Base-by-base conservation (phyloP, 208 protist species). In the Phytomonas sp. region DNA sequence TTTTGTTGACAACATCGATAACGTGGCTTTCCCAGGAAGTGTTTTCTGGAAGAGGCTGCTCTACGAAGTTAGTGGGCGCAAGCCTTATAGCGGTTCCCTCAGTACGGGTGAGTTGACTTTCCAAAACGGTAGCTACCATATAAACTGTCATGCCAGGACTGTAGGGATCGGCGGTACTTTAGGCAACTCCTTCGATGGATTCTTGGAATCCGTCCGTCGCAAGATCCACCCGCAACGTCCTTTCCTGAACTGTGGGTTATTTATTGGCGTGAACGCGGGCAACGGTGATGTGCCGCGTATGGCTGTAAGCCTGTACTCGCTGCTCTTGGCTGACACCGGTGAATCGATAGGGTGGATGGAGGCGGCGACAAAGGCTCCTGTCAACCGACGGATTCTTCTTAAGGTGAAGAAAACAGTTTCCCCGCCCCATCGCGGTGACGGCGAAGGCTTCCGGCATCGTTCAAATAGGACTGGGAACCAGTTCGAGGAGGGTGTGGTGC, bases 271-370 rank as follows among this genome's bases (percentile, higher is more conserved):
- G 15, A 53, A 72, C 37, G 40, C 66, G 2, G 74, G 76, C 32
- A 77, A 70, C 36, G 74, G 69, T 8, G 46, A 72, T 6, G 73
- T 89, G 53, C 87, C 88, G 0, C 84, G 60, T 60, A 85, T 94
- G 69, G 77, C 80, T 46, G 87, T 94, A 26, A 84, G 76, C 60
- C 36, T 95, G 46, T 95, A 90, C 78, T 59, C 64, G 6, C 85
- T 82, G 28, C 34, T 93, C 36, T 60, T 87, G 70, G 65, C 61
- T 23, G 83, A 80, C n/a, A 7, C 17, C 30, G 43, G 32, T 26
- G 82, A 66, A 9, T 62, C 37, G 40, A 29, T 33, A 17, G 78
- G 72, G 67, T 84, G 68, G 66, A 36, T 95, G 8, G 85, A 95
- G 30, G 43, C 32, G 34, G 69, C 77, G n/a, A 93, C 86, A 31